These are phyloP conservation scores for Fusarium clavum DNA, from an alignment of 2,329 filamentous ascomycete genomes.

Conservation along the genomic window DNA sequence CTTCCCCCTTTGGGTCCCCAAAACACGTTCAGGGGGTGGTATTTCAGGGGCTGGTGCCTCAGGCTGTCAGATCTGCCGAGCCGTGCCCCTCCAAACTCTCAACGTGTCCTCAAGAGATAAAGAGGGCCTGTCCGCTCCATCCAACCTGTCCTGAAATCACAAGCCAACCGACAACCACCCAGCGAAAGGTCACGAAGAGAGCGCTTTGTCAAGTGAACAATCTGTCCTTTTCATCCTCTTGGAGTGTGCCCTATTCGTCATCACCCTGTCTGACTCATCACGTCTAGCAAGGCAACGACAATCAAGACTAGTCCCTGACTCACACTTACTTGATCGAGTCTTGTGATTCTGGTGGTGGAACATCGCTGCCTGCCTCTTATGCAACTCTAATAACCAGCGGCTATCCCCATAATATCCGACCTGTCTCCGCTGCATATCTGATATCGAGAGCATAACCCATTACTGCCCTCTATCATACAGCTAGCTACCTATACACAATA, in stretches of 20 bases:
- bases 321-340: conserved; percentile 41
- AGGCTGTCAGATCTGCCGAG: conserved; percentile 41
- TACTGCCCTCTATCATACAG: conserved; percentile 4
- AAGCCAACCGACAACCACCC: conserved; percentile 32
- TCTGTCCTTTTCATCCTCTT: conserved; percentile 45
- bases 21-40: conserved; percentile 31
- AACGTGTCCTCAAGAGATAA: conserved; percentile 55
- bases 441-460: conserved; percentile 10
- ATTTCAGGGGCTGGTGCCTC: conserved; percentile 46
- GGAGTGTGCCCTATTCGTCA: conserved; percentile 25
- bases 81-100: conserved; percentile 34
- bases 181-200: conserved; percentile 32
- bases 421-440: conserved; percentile 17
- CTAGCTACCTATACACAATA: background rate
- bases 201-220: conserved; percentile 41
- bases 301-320: conserved; percentile 39
- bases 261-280: conserved; percentile 42
- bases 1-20: conserved; percentile 25
- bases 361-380: conserved; percentile 29
- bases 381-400: conserved; percentile 4
- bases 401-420: conserved; percentile 13
- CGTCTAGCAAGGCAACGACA: conserved; percentile 25
- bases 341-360: conserved; percentile 33
- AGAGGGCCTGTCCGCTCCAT: conserved; percentile 46
- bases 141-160: conserved; percentile 29